Evolutionary conservation across 129 eudicot genomes (phyloP).

Genomic region (Tagetes patula): DNA sequence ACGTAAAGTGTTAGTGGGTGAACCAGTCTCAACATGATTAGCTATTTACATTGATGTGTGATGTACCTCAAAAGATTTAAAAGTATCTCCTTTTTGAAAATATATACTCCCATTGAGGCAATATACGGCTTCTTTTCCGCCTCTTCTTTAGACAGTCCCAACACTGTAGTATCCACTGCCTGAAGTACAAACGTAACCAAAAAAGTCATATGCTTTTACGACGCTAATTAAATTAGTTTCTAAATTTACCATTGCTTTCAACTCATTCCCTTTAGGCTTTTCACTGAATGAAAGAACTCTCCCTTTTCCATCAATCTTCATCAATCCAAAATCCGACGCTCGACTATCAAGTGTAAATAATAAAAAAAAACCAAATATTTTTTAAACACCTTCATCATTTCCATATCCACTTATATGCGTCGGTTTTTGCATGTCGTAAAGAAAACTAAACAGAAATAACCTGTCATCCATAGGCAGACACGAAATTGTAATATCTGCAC

Average conservation of each 20-base stretch:
- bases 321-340: constrained; percentile 97
- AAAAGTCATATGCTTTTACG: not conserved
- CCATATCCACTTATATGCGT: not conserved
- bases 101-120: constrained; percentile 96
- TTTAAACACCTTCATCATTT: constrained; percentile 1
- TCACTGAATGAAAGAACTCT: constrained; percentile 82
- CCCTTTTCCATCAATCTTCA: constrained; percentile 87
- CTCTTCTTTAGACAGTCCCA: constrained; percentile 82
- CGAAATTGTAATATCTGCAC: constrained; percentile 92
- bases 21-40: no score
- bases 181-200: constrained; percentile 30
- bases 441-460: constrained; percentile 31
- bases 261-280: constrained; percentile 85
- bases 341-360: constrained; percentile 56
- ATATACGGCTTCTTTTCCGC: constrained; percentile 91
- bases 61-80: constrained; percentile 76
- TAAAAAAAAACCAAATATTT: not conserved
- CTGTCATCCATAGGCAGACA: constrained; percentile 88
- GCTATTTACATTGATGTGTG: not conserved
- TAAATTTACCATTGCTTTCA: constrained; percentile 76
- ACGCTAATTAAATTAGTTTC: not conserved
- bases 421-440: not conserved
- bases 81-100: constrained; percentile 88
- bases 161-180: constrained; percentile 92
- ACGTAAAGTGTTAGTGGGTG: no score